Conservation (phyloP, 805 yeast species). For the Nakazawaea holstii region DNA sequence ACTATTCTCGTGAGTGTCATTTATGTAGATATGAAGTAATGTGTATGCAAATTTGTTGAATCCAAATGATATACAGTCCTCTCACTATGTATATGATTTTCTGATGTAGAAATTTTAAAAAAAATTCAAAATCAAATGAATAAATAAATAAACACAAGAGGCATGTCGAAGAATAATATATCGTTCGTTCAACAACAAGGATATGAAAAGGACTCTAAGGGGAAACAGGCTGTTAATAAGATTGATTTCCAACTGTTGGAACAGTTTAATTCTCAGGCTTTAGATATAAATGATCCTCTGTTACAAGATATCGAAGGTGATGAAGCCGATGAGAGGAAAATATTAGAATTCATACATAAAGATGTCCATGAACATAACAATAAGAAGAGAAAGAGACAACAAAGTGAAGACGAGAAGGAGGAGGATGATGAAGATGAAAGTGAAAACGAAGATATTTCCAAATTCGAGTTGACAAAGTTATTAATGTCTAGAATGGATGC, state of each 20-base stretch:
- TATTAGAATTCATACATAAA: slow-evolving; percentile 5
- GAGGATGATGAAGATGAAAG: slow-evolving; percentile 11
- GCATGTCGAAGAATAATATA: not conserved
- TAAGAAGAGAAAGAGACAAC: slow-evolving; percentile 4
- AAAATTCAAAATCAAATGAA: no score
- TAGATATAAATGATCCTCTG: slow-evolving; percentile 8
- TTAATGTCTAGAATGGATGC: slow-evolving; percentile 68
- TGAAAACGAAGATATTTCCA: slow-evolving; percentile 30
- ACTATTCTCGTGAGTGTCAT: no score
- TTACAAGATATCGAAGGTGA: slow-evolving; percentile 6
- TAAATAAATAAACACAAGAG: not conserved
- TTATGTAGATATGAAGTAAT: no score
- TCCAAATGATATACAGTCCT: no score
- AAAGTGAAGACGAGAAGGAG: slow-evolving; percentile 16
- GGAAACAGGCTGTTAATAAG: not conserved
- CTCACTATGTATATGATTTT: no score
- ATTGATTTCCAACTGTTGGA: slow-evolving; percentile 2
- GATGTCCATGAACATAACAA: slow-evolving; percentile 6
- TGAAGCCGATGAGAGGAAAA: slow-evolving; percentile 5
- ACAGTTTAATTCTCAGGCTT: not conserved
- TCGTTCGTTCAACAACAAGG: no score
- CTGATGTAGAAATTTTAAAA: no score
- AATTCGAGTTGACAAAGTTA: slow-evolving; percentile 55
- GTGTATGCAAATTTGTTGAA: no score
- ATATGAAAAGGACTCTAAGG: no score